These are phyloP conservation scores for Gonium pectorale DNA, from an alignment of 139 green algal species.

Conservation along the genomic window DNA sequence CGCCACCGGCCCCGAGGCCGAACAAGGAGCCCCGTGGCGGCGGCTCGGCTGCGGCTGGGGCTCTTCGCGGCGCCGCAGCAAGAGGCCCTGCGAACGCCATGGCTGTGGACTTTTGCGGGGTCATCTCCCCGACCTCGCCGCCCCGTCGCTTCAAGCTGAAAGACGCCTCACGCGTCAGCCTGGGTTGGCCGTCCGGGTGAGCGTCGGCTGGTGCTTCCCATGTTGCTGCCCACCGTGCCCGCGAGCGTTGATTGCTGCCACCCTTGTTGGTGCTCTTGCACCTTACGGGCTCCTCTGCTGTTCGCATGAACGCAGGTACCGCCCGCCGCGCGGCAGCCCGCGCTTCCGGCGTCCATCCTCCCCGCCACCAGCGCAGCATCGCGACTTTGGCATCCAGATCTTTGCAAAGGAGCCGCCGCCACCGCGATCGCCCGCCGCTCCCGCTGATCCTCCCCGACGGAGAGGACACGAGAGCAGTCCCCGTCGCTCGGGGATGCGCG, in stretches of 20 bases:
- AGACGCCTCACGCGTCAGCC: conserved; percentile 20
- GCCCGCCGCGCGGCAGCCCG: conserved; percentile 5
- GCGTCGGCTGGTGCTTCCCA: not conserved
- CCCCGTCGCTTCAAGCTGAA: conserved; percentile 17
- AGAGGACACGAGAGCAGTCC: no score
- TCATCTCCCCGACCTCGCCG: not conserved
- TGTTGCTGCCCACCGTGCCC: no score
- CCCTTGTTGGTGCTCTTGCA: no score
- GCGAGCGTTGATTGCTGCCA: no score
- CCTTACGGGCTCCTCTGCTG: no score
- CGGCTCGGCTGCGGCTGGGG: no score
- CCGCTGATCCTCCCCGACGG: not conserved
- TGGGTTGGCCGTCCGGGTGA: conserved; percentile 15
- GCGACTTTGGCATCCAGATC: conserved; percentile 26
- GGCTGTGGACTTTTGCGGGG: not conserved
- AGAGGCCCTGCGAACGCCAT: no score
- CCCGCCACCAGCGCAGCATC: not conserved
- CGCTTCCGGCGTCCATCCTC: not conserved
- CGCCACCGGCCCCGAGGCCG: no score
- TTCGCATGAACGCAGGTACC: no score
- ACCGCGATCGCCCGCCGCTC: not conserved
- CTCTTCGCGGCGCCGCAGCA: no score
- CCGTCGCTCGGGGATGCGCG: no score
- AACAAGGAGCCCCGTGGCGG: no score
- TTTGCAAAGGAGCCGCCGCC: conserved; percentile 24